Evolutionary conservation across 148 eudicot genomes (phyloP), one percentile per base, ranked within the genome.

Genomic region (Amaranthus cruentus): DNA sequence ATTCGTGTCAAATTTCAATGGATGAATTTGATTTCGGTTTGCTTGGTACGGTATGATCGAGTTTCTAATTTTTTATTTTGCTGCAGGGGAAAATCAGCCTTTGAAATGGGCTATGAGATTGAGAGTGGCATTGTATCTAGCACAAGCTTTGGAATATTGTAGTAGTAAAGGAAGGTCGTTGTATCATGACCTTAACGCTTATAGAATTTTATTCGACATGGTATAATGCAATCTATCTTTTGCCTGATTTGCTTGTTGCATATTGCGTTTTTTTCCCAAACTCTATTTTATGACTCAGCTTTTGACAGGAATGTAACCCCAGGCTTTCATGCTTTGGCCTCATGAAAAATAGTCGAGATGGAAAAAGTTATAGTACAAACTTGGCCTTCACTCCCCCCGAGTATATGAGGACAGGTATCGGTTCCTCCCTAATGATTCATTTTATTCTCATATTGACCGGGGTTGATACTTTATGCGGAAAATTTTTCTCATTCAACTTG

Each of bases 351-450:
- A 91, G 97, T 74, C 80, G 92, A 86, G 97, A 91, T 73, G 97
- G 97, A 21, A 91, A 91, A 83, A 91, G 95, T 48, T 91, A 91
- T 59, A 91, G 97, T 81, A 89, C 97, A 52, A 91, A 91, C 78
- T 78, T 89, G 81, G 95, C 97, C 71, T 91, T 91, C 84, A 89
- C 97, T 69, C 97, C 97, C 72, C 97, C 97, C 60, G 97, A 91
- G 73, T 91, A 91, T 81, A 80, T 91, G 83, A 89, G 89, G 77
- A 89, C 97, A 86, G 97, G 97, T 91, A 72, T n/a, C 43, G 43
- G 21, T 8, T 73, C 60, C 54, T 73, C 73, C 50, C 55, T 62
- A 49, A 9, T 43, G 43, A 21, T 5, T n/a, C 3, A 67, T 42
- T 28, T 48, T 50, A 48, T 38, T 7, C n/a, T 55, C 50, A 58